phyloP scores from a whole-genome alignment of 2,329 filamentous ascomycete genomes.

The Arachnopeziza araneosa region DNA sequence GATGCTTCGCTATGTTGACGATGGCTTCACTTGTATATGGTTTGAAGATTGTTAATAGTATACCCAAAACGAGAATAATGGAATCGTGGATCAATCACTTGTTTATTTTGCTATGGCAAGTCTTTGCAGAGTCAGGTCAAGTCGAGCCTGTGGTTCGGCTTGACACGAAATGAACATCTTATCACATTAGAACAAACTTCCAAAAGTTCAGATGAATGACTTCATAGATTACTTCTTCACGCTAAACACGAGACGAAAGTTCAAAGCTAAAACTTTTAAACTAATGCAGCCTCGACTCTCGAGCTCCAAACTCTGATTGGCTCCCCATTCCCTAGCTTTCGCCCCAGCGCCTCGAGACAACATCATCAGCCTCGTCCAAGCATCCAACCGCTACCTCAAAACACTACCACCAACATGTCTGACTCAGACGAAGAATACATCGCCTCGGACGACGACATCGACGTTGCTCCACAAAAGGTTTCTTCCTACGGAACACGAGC shows the following conservation, averaged over 20 bases:
- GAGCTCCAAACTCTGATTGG: background rate
- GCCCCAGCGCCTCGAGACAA: background rate
- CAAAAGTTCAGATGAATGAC: background rate
- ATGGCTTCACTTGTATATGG: constrained; percentile 25
- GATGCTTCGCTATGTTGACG: constrained; percentile 9
- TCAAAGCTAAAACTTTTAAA: background rate
- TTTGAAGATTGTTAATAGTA: constrained; percentile 27
- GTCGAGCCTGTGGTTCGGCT: background rate
- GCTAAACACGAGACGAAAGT: background rate
- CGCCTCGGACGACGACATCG: constrained; percentile 59
- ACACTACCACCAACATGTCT: constrained; percentile 45
- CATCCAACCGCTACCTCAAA: background rate
- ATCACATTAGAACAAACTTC: background rate
- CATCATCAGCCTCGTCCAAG: background rate
- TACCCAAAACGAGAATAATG: constrained; percentile 27
- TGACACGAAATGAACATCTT: background rate
- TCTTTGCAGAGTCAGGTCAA: no score
- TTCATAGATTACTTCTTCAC: background rate
- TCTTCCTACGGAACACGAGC: constrained; percentile 28
- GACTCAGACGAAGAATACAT: constrained; percentile 70
- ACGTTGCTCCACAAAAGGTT: constrained; percentile 23
- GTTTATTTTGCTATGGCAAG: background rate
- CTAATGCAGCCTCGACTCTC: background rate
- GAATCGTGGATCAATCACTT: background rate
- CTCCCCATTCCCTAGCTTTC: background rate